Base-by-base conservation (phyloP, 495 filamentous ascomycete genomes). In the Saxophila tyrrhenica region DNA sequence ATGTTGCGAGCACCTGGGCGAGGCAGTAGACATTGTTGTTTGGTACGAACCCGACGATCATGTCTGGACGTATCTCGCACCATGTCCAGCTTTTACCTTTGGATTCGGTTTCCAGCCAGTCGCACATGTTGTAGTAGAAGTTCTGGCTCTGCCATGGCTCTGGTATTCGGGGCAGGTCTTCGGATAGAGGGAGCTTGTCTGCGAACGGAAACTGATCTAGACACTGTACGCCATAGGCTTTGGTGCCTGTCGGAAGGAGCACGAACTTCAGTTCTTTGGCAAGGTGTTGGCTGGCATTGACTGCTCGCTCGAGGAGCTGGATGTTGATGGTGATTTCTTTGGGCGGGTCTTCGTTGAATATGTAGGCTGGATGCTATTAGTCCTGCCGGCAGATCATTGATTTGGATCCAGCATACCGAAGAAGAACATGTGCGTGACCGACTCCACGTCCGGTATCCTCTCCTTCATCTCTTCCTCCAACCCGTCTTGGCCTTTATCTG, bases 341-440 rank as follows among this genome's bases (percentile, higher is more conserved):
- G 38, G 60, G 23, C 7, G 56, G 57, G 23, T 65, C 56, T n/a
- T 52, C 47, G 39, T 62, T 55, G 59, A 66, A 62, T 19, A 67
- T 60, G 51, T 69, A 69, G 15, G 64, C 63, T 57, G 29, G 20
- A 44, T 13, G 22, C 19, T 55, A n/a, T n/a, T n/a, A n/a, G n/a
- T n/a, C n/a, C n/a, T n/a, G n/a, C n/a, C n/a, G n/a, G n/a, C n/a
- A n/a, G n/a, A n/a, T n/a, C n/a, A n/a, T n/a, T n/a, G n/a, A n/a
- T n/a, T n/a, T 5, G 13, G 29, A 13, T 19, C 20, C 3, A 21
- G 16, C 54, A 1, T 46, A 57, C 54, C 54, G 51, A 70, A 72
- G 52, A 70, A 74, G 57, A 69, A 73, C 2, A 74, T 66, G 57
- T 75, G 72, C 24, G 64, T 70, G 19, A 74, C 66, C 2, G 61